phyloP scores from a whole-genome alignment of 345 rosid genomes.

The Draba incana region DNA sequence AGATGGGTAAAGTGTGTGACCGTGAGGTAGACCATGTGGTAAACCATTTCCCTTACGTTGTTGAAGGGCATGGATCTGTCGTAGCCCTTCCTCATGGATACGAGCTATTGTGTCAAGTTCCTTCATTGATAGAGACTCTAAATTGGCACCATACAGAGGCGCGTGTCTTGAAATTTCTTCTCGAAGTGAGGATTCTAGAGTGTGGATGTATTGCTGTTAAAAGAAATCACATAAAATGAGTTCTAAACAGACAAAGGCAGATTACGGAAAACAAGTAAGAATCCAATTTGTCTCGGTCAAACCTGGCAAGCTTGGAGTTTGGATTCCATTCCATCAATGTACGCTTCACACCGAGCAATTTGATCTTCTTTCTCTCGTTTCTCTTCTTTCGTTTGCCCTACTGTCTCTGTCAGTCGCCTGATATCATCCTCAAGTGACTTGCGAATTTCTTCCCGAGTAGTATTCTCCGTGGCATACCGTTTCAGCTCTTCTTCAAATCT shows the following conservation, averaged over 20 bases:
- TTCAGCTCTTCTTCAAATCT: constrained; percentile 93
- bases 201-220: constrained; percentile 85
- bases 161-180: constrained; percentile 95
- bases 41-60: constrained; percentile 65
- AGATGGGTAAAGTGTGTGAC: constrained; percentile 69
- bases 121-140: constrained; percentile 87
- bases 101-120: constrained; percentile 87
- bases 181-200: constrained; percentile 70
- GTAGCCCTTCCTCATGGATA: constrained; percentile 94
- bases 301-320: constrained; percentile 94
- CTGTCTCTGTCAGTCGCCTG: constrained; percentile 76
- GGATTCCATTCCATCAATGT: constrained; percentile 93
- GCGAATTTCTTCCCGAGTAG: constrained; percentile 79
- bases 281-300: constrained; percentile 7
- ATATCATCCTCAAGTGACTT: constrained; percentile 92
- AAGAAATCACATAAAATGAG: constrained; percentile 11
- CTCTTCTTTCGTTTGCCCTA: constrained; percentile 94
- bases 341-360: constrained; percentile 88
- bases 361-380: constrained; percentile 94
- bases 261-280: too few relatives aligned
- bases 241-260: neutral
- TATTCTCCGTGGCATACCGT: constrained; percentile 84
- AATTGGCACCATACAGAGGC: constrained; percentile 91
- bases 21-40: constrained; percentile 75
- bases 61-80: constrained; percentile 80